phyloP scores from a whole-genome alignment of 768 basidiomycete species.

The Panellus pusillus region DNA sequence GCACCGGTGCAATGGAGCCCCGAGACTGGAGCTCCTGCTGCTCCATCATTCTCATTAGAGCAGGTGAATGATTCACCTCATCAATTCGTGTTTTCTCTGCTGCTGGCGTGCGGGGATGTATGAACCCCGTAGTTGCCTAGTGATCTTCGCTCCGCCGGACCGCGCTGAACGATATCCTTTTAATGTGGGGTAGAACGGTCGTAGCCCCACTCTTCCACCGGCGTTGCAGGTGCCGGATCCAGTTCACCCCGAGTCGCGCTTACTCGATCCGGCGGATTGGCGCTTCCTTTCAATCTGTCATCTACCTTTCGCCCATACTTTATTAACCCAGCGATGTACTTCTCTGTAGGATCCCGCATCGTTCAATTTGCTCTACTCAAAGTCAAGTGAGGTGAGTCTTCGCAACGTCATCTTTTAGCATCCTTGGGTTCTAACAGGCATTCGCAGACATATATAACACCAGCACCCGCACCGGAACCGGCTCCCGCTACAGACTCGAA shows the following conservation, averaged over 20 bases:
- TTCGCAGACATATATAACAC: constrained; percentile 6
- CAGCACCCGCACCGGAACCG: constrained; percentile 1
- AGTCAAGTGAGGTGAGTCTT: constrained; percentile 14
- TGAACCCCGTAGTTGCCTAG: constrained; percentile 19
- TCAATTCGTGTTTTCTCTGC: background rate
- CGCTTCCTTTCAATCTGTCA: constrained; percentile 15
- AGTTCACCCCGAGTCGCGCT: constrained; percentile 9
- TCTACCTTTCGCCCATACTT: constrained; percentile 15
- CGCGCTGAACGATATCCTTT: constrained; percentile 3
- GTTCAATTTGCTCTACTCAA: constrained; percentile 10
- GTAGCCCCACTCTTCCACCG: constrained; percentile 14
- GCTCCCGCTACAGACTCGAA: constrained; percentile 4
- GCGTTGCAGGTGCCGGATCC: constrained; percentile 15
- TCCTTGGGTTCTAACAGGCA: constrained; percentile 13
- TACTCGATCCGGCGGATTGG: constrained; percentile 13
- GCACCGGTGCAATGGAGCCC: constrained; percentile 8
- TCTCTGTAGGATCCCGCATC: constrained; percentile 18
- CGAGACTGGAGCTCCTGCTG: constrained; percentile 1
- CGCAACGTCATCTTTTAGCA: constrained; percentile 15
- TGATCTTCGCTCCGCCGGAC: constrained; percentile 14
- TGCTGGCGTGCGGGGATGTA: constrained; percentile 8
- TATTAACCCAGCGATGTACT: constrained; percentile 17
- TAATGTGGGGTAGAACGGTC: constrained; percentile 3
- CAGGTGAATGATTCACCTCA: constrained; percentile 7
- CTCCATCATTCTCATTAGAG: constrained; percentile 1